phyloP scores from a whole-genome alignment of 352 stramenopile species.

The Globisporangium spinosum region DNA sequence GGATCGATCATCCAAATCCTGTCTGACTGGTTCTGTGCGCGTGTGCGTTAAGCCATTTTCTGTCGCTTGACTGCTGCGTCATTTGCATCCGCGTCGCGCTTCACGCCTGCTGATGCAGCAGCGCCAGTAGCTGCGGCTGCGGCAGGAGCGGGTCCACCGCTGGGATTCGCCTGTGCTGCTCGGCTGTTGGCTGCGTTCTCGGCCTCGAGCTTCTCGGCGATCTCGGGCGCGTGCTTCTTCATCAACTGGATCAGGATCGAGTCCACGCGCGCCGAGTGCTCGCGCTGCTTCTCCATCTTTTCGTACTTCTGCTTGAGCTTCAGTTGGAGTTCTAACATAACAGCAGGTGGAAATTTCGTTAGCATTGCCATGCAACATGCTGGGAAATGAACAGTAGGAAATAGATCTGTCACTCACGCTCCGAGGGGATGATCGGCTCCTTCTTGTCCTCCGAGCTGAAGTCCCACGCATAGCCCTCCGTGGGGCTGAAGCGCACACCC shows the following conservation, averaged over 20 bases:
- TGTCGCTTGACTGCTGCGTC: constrained; percentile 44
- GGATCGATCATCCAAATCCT: neutral
- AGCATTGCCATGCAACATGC: neutral
- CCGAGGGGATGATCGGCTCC: constrained; percentile 76
- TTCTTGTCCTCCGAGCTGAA: constrained; percentile 87
- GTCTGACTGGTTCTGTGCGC: neutral
- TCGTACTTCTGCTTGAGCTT: constrained; percentile 88
- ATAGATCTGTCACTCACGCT: constrained; percentile 46
- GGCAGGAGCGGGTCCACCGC: constrained; percentile 1
- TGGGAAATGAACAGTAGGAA: neutral
- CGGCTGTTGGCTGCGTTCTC: constrained; percentile 27
- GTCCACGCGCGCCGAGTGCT: constrained; percentile 80
- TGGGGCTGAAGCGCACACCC: constrained; percentile 81
- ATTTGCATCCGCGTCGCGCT: constrained; percentile 24
- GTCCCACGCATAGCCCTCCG: constrained; percentile 84
- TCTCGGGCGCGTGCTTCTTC: constrained; percentile 85
- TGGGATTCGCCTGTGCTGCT: constrained; percentile 13
- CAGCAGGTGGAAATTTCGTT: neutral
- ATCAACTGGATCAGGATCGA: constrained; percentile 82
- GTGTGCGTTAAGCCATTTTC: constrained; percentile 38
- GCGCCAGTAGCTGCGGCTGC: neutral
- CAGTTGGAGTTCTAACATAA: constrained; percentile 58
- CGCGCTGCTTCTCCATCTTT: constrained; percentile 84
- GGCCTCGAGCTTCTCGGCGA: constrained; percentile 68
- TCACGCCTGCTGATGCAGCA: constrained; percentile 11